Conservation (phyloP, 2,329 filamentous ascomycete genomes). For the Cytospora mali region DNA sequence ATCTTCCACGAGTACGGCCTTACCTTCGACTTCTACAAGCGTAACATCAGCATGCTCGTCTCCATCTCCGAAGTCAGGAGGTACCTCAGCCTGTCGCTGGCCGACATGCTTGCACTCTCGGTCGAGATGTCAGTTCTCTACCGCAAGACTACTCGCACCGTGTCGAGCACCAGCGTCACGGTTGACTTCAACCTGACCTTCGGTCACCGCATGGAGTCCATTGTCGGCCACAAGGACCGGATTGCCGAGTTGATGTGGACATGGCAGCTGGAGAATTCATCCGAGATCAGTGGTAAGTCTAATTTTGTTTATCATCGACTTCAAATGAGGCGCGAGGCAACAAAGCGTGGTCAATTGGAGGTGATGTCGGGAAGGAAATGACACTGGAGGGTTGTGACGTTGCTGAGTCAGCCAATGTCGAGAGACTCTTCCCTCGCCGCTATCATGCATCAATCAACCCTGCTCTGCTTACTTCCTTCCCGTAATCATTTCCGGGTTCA, state of each 20-base stretch:
- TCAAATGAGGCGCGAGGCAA: background rate
- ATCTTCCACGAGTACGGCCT: slow-evolving; percentile 29
- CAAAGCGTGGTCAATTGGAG: background rate
- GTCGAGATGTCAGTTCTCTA: slow-evolving; percentile 27
- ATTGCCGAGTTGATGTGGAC: slow-evolving; percentile 30
- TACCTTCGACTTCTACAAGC: slow-evolving; percentile 28
- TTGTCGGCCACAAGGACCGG: slow-evolving; percentile 29
- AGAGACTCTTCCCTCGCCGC: slow-evolving; percentile 9
- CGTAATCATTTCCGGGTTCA: slow-evolving; percentile 12
- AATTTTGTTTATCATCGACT: background rate
- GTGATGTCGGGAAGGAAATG: background rate
- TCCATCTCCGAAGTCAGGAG: slow-evolving; percentile 28
- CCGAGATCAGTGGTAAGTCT: slow-evolving; percentile 28
- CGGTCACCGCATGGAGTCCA: slow-evolving; percentile 27
- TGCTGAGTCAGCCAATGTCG: slow-evolving; percentile 24
- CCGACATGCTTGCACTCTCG: slow-evolving; percentile 29
- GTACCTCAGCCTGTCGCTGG: slow-evolving; percentile 30
- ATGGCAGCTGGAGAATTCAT: slow-evolving; percentile 29
- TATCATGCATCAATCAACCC: slow-evolving; percentile 27
- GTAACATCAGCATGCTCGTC: slow-evolving; percentile 27
- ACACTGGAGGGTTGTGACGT: slow-evolving; percentile 6
- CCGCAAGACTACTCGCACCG: slow-evolving; percentile 26
- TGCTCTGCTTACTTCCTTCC: background rate
- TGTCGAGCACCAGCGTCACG: slow-evolving; percentile 27
- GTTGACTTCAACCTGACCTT: slow-evolving; percentile 29